Evolutionary conservation across 2,329 filamentous ascomycete genomes (phyloP), one percentile per base, ranked within the genome.

Genomic region (Thelonectria rubi): DNA sequence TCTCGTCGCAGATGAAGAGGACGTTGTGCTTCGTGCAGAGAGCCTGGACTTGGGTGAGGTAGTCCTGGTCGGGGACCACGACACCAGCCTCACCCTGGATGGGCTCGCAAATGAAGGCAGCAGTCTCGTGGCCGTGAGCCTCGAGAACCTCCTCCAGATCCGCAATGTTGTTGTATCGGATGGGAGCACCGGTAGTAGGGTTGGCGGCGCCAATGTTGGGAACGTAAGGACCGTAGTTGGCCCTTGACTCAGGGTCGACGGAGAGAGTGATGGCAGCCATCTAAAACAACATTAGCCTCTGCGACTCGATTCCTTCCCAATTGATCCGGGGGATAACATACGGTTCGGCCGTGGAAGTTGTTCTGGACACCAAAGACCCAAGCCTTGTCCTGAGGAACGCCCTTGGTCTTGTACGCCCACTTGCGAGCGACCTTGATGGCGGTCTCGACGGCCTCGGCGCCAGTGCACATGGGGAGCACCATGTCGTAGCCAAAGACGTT

Each of bases 21-120:
- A 97, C 93, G 67, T 97, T 97, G 84, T 98, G 88, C 84, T 97
- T 91, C 79, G 92, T 93, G 83, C 95, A 99, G 21, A 98, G 88
- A 21, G 86, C 91, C 58, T 93, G 87, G 47, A 94, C 92, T 73
- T 90, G 88, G 69, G 83, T 79, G 34, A 99, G 87, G 80, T 99
- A 99, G 78, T 90, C 89, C 53, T 94, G 92, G 68, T 94, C 91
- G 6, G 95, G 95, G 10, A 98, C 95, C 12, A 98, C 92, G 49
- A 99, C 97, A 65, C 95, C 95, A 1, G 95, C 95, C 81, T 98
- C 95, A 62, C 95, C 95, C 81, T 99, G 94, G 67, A 98, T 98
- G 34, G 94, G 94, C 82, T 98, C 94, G 30, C 97, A 90, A 56
- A 98, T 88, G 82, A 98, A 96, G 12, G 93, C 94, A 47, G 94